Evolutionary conservation across 345 rosid species (phyloP).

Genomic region (Eucalyptus pumila): DNA sequence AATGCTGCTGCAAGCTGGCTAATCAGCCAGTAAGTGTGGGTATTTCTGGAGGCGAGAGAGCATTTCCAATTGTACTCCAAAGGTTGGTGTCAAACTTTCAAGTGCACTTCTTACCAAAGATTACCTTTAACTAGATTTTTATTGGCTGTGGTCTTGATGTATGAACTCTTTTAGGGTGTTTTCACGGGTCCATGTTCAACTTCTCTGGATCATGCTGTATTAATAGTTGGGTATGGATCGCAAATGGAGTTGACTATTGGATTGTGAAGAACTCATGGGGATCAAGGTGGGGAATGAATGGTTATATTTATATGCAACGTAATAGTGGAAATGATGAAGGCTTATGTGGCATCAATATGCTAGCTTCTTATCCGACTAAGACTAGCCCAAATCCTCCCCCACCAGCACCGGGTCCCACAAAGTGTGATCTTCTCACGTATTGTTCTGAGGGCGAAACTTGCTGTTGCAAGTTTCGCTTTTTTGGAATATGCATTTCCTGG

Average conservation of each 20-base stretch:
- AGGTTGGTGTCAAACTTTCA: slow-evolving; percentile 25
- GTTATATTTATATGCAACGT: slow-evolving; percentile 61
- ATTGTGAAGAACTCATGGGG: slow-evolving; percentile 95
- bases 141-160: not conserved
- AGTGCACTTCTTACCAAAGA: not conserved
- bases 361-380: slow-evolving; percentile 80
- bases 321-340: slow-evolving; percentile 56
- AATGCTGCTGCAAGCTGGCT: slow-evolving; percentile 43
- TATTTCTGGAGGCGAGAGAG: slow-evolving; percentile 86
- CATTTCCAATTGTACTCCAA: slow-evolving; percentile 83
- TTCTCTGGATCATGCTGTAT: slow-evolving; percentile 83
- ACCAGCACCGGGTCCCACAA: slow-evolving; percentile 66
- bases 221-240: slow-evolving; percentile 80
- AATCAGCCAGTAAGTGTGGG: slow-evolving; percentile 93
- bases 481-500: slow-evolving; percentile 84
- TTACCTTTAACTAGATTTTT: not conserved
- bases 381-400: slow-evolving; percentile 75
- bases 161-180: slow-evolving; percentile 39
- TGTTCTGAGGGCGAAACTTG: slow-evolving; percentile 76
- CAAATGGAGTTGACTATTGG: slow-evolving; percentile 74
- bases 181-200: slow-evolving; percentile 84
- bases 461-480: slow-evolving; percentile 43
- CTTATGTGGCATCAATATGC: slow-evolving; percentile 81
- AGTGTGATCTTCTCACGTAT: slow-evolving; percentile 50
- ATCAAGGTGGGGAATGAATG: slow-evolving; percentile 70